phyloP scores from a whole-genome alignment of 345 rosid species.

The Sonneratia alba region DNA sequence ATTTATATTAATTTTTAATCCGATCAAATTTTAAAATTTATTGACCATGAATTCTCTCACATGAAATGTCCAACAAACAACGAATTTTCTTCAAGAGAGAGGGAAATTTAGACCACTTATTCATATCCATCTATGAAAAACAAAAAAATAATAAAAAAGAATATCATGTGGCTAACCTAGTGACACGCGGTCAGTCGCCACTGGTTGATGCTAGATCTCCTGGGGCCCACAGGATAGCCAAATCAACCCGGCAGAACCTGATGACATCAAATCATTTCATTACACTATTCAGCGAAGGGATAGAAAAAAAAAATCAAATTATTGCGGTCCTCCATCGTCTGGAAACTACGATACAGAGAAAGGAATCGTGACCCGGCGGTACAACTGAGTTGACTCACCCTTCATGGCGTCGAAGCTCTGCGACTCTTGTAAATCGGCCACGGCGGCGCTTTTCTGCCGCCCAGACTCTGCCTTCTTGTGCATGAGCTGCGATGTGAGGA shows the following conservation, averaged over 20 bases:
- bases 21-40: too few species aligned
- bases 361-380: background rate
- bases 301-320: too few species aligned
- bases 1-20: too few species aligned
- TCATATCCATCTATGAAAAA: too few species aligned
- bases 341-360: slow-evolving; percentile 1
- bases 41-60: too few species aligned
- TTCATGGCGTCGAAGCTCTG: slow-evolving; percentile 83
- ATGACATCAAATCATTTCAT: background rate
- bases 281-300: too few species aligned
- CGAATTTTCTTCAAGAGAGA: too few species aligned
- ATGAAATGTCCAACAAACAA: too few species aligned
- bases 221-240: slow-evolving; percentile 52
- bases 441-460: slow-evolving; percentile 73
- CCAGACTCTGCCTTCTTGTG: slow-evolving; percentile 94
- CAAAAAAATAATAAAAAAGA: background rate
- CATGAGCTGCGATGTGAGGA: slow-evolving; percentile 62
- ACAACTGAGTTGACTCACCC: background rate
- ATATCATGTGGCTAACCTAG: slow-evolving; percentile 45
- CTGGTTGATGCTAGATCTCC: slow-evolving; percentile 38
- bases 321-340: background rate
- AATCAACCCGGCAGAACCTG: background rate
- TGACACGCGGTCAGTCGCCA: slow-evolving; percentile 23
- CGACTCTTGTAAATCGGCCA: slow-evolving; percentile 89
- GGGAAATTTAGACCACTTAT: too few species aligned